Conservation (phyloP, 1,284 basidiomycete species). For the Malassezia vespertilionis region DNA sequence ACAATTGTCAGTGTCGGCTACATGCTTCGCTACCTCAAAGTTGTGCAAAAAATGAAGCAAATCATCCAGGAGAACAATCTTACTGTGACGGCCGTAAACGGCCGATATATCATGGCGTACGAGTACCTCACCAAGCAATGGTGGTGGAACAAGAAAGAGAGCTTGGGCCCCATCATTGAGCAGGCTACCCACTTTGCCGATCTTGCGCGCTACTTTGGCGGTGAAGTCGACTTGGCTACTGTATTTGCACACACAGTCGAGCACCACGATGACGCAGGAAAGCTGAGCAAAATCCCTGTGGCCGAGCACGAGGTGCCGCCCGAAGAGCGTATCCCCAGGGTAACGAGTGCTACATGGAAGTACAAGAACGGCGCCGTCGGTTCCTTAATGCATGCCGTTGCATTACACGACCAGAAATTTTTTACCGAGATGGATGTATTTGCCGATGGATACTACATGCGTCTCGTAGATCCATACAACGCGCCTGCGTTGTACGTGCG, state of each 20-base stretch:
- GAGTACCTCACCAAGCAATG: conserved; percentile 63
- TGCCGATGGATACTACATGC: conserved; percentile 40
- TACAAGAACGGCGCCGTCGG: conserved; percentile 43
- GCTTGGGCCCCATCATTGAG: conserved; percentile 83
- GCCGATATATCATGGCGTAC: conserved; percentile 87
- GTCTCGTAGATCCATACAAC: conserved; percentile 45
- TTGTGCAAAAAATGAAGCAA: conserved; percentile 87
- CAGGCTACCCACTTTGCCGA: conserved; percentile 73
- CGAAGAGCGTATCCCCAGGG: conserved; percentile 39
- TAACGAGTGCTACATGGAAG: conserved; percentile 45
- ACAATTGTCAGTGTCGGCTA: conserved; percentile 83
- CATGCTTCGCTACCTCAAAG: conserved; percentile 51
- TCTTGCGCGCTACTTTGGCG: conserved; percentile 91
- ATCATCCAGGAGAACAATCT: conserved; percentile 89
- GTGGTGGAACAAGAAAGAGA: conserved; percentile 90
- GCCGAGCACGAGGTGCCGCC: conserved; percentile 64
- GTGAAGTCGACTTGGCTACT: conserved; percentile 77
- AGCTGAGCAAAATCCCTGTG: conserved; percentile 66
- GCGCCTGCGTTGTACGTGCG: conserved; percentile 42
- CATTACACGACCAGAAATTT: conserved; percentile 44
- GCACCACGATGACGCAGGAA: conserved; percentile 56
- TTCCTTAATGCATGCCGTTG: conserved; percentile 41
- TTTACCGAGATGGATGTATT: conserved; percentile 40
- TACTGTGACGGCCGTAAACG: conserved; percentile 89
- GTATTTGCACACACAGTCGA: conserved; percentile 54